Evolutionary conservation across 345 rosid species (phyloP).

Genomic region (Psidium guajava): DNA sequence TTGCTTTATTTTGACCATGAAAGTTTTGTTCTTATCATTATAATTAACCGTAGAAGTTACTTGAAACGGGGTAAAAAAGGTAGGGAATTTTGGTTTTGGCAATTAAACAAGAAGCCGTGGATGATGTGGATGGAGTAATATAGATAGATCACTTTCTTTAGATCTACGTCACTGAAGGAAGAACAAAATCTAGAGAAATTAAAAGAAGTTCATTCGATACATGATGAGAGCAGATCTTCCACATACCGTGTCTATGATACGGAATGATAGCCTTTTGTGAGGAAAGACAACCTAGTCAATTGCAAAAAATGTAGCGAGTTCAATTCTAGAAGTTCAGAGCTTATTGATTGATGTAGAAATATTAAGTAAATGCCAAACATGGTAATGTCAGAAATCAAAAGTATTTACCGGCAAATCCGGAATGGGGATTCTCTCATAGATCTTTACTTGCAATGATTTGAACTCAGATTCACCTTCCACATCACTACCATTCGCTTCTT

Average conservation of each 20-base stretch:
- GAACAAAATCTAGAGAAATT: background rate
- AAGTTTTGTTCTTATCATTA: background rate
- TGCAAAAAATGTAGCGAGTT: constrained; percentile 2
- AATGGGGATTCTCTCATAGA: constrained; percentile 79
- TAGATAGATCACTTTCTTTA: background rate
- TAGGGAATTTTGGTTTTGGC: background rate
- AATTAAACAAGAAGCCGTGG: background rate
- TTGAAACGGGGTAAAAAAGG: background rate
- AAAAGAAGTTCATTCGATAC: background rate
- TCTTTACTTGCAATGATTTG: constrained; percentile 67
- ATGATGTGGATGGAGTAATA: background rate
- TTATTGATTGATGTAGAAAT: constrained; percentile 1
- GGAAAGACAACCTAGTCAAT: constrained; percentile 75
- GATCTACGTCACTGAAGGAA: background rate
- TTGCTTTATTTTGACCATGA: background rate
- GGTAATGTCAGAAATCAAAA: constrained; percentile 15
- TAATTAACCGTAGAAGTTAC: background rate
- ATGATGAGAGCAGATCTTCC: background rate
- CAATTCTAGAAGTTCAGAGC: background rate
- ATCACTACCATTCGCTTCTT: constrained; percentile 28
- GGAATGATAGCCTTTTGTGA: constrained; percentile 89
- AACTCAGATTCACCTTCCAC: constrained; percentile 27
- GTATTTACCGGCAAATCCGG: constrained; percentile 87
- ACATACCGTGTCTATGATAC: constrained; percentile 90
- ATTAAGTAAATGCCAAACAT: constrained; percentile 4